A percentile compares a stretch with the other conserved stretches of the same genome.
These are phyloP conservation scores for Grifola frondosa DNA, from an alignment of 1,284 basidiomycete species.

Conservation along the genomic window DNA sequence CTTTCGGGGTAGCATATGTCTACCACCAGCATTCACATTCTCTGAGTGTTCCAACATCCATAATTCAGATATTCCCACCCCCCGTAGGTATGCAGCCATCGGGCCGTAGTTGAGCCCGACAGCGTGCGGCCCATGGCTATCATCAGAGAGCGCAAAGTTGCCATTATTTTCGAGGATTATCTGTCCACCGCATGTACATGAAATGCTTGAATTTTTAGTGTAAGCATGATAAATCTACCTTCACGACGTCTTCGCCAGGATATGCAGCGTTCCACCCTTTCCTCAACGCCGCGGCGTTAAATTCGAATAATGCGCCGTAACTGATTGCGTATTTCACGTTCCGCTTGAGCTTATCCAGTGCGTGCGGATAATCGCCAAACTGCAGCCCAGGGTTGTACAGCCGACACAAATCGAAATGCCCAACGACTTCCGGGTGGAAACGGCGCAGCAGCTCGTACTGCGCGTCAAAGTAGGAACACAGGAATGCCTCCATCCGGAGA, in stretches of 20 bases:
- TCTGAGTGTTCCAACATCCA: constrained; percentile 58
- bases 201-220: not conserved
- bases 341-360: constrained; percentile 68
- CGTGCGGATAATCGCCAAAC: constrained; percentile 53
- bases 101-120: constrained; percentile 87
- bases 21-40: constrained; percentile 42
- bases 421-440: constrained; percentile 87
- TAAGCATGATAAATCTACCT: constrained; percentile 47
- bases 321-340: constrained; percentile 75
- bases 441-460: constrained; percentile 71
- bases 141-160: constrained; percentile 87
- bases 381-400: constrained; percentile 68
- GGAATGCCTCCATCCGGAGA: constrained; percentile 44
- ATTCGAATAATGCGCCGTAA: constrained; percentile 93
- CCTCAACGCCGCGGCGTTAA: constrained; percentile 89
- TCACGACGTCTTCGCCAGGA: constrained; percentile 75
- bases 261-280: constrained; percentile 90
- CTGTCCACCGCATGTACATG: constrained; percentile 38
- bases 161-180: constrained; percentile 69
- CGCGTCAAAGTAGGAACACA: constrained; percentile 79
- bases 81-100: constrained; percentile 67
- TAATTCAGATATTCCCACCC: constrained; percentile 60
- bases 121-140: constrained; percentile 88
- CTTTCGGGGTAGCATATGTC: constrained; percentile 44
- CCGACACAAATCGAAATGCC: constrained; percentile 90